Base-by-base conservation (phyloP, 2,329 filamentous ascomycete genomes). In the Aspergillus fischeri region DNA sequence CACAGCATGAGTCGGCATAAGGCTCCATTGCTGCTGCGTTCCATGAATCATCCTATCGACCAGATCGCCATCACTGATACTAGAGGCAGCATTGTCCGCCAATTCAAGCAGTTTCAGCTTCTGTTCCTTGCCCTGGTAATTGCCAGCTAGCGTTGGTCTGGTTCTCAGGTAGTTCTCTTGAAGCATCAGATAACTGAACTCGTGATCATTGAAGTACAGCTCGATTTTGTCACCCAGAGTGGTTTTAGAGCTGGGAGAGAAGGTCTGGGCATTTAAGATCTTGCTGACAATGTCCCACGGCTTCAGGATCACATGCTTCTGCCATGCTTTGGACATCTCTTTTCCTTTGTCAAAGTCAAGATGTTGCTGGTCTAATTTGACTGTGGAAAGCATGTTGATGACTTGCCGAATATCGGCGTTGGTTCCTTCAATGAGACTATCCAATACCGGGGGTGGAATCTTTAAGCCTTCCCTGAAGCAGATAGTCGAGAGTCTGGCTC, bases 11-110 rank as follows among this genome's bases (percentile, higher is more conserved):
- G 91, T 89, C 14, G 94, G 94, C 94, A 99, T 99, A 60, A 99
- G 78, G 70, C 90, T 94, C 94, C 94, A 99, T 61, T 99, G 94
- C 71, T 99, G 94, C 71, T 99, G 94, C 48, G 91, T 91, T 27
- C 94, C 94, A 73, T 99, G 94, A 58, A 99, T 99, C 93, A 99
- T 97, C 53, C 91, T 85, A 73, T 99, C 94, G 2, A 97, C 91
- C 38, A 99, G 79, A 72, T 99, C 94, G 59, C 94, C 94, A 69
- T 99, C 94, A 68, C 92, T 97, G 76, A 99, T 99, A 70, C 92
- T 97, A 70, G 95, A 89, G 3, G 94, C 92, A 3, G 94, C 94
- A 66, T 90, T 84, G 62, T 96, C 92, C 24, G 88, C 85, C 7
- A 97, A 80, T 73, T 97, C 91, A 7, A 99, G 81, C n/a, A 86